Evolutionary conservation across 2,329 filamentous ascomycete species (phyloP).

Genomic region (Nectriaceae sp.): DNA sequence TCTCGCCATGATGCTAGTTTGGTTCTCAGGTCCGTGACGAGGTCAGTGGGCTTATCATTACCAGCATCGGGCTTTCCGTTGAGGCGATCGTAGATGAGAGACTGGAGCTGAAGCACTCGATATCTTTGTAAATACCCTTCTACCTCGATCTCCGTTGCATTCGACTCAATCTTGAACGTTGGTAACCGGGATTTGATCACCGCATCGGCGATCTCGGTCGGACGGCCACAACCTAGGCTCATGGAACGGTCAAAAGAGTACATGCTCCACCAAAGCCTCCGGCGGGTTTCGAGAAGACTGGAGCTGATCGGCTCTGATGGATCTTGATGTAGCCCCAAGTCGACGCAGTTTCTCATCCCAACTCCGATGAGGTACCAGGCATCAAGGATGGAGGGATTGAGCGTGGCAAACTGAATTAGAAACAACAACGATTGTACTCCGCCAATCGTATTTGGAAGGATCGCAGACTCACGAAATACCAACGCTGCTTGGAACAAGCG

Average conservation of each 20-base stretch:
- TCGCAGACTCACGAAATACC: slow-evolving; percentile 24
- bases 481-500: slow-evolving; percentile 23
- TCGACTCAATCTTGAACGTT: slow-evolving; percentile 24
- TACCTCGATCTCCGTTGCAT: slow-evolving; percentile 17
- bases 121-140: slow-evolving; percentile 27
- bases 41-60: background rate
- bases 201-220: slow-evolving; percentile 23
- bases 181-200: slow-evolving; percentile 21
- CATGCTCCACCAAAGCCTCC: slow-evolving; percentile 29
- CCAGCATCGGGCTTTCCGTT: slow-evolving; percentile 1
- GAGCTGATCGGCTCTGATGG: slow-evolving; percentile 14
- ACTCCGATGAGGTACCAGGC: slow-evolving; percentile 27
- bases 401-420: slow-evolving; percentile 26
- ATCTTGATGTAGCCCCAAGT: slow-evolving; percentile 26
- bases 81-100: slow-evolving; percentile 23
- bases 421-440: slow-evolving; percentile 27
- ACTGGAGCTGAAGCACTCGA: slow-evolving; percentile 23
- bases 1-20: slow-evolving; percentile 14
- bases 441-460: slow-evolving; percentile 24
- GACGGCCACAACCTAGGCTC: slow-evolving; percentile 22
- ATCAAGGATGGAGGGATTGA: slow-evolving; percentile 25
- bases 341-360: slow-evolving; percentile 26
- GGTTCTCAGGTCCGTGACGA: slow-evolving; percentile 5
- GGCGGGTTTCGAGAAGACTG: slow-evolving; percentile 23
- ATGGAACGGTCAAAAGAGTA: slow-evolving; percentile 29